Evolutionary conservation across 2,329 filamentous ascomycete species (phyloP), one percentile per base, ranked within the genome.

Genomic region (Calonectria pauciramosa): DNA sequence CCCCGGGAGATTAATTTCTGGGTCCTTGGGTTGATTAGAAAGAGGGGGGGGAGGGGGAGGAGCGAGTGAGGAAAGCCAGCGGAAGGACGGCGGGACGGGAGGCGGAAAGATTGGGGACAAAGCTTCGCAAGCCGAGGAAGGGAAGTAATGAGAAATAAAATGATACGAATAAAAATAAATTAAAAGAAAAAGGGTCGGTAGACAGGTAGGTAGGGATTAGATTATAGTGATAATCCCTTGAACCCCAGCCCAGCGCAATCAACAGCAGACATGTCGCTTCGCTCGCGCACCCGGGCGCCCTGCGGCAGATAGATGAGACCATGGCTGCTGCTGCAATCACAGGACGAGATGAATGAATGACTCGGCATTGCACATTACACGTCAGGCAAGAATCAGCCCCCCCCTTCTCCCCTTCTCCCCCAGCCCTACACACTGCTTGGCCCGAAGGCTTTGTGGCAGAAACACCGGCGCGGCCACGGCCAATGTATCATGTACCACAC

Each of bases 1-100:
- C 54, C 56, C 56, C 30, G 56, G 56, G 56, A 60, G 56, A 60
- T 60, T 60, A 60, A 60, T 60, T 38, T 60, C 38, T 60, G 56
- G 56, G 56, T 38, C 56, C 56, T 23, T 26, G 32, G 34, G 18
- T 60, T 60, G 54, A 60, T 38, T 36, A 26, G n/a, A 34, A 36
- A 23, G 36, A 36, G 11, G 34, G n/a, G 34, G n/a, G 23, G 13
- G n/a, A n/a, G n/a, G n/a, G n/a, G n/a, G n/a, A n/a, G 54, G 18
- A 14, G 26, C 13, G 51, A 18, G 52, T 4, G 51, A 51, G 10
- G 8, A 23, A 10, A 20, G 13, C 4, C 51, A 13, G 51, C 13
- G 16, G 38, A 41, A 16, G 16, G 38, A 34, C 5, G 10, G 3
- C 16, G 20, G 41, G 20, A 60, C 11, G 34, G 34, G 34, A 60